Base-by-base conservation (phyloP, 2,329 filamentous ascomycete species). In the Zopfia rhizophila region DNA sequence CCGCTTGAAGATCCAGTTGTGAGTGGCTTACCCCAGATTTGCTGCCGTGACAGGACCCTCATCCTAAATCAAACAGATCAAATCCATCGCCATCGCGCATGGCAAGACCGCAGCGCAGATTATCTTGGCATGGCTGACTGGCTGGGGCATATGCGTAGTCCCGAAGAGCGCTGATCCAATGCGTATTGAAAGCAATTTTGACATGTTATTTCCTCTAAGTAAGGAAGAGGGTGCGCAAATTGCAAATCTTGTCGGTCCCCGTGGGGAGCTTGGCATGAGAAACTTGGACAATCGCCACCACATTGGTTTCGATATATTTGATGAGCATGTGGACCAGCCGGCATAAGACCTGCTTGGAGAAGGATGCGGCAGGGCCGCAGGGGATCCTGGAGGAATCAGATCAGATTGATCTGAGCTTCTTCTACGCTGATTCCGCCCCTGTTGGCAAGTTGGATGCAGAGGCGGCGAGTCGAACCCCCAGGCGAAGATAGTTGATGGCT, bases 301-400 rank as follows among this genome's bases (percentile, higher is more conserved):
- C 16, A 14, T 41, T 11, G 38, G 38, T 8, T 41, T 41, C 16
- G 38, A 41, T 32, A 41, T 31, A 13, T 41, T 41, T 25, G 32
- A 41, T 17, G 38, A 41, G 22, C 24, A 41, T 14, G 25, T 32
- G 31, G 38, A 41, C n/a, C 24, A 41, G 27, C 38, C 38, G n/a
- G n/a, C n/a, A n/a, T n/a, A n/a, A n/a, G n/a, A n/a, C n/a, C n/a
- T n/a, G n/a, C n/a, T n/a, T n/a, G n/a, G n/a, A n/a, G n/a, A n/a
- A n/a, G n/a, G n/a, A n/a, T n/a, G n/a, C n/a, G n/a, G n/a, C n/a
- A n/a, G n/a, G n/a, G n/a, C n/a, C n/a, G n/a, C n/a, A n/a, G n/a
- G n/a, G n/a, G n/a, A n/a, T n/a, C n/a, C n/a, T n/a, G n/a, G n/a
- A n/a, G n/a, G n/a, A n/a, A n/a, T n/a, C n/a, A n/a, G n/a, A n/a